Percentiles rank a stretch among this genome's conserved stretches.
Evolutionary conservation across 441 rosid genomes (phyloP).

Genomic region (Breynia disticha): DNA sequence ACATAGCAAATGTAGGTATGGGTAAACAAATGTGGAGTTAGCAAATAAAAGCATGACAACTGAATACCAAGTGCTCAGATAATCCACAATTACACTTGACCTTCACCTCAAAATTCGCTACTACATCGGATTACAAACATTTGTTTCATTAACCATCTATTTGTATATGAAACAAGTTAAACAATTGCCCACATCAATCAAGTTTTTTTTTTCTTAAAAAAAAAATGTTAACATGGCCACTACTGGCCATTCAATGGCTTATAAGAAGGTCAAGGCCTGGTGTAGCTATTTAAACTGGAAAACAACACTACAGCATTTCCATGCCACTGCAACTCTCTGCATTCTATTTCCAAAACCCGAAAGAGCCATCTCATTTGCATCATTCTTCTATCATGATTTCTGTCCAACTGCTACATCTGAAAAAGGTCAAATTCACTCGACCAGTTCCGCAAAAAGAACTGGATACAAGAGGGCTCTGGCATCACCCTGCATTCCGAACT

Average conservation of each 20-base stretch:
- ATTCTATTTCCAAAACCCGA: background rate
- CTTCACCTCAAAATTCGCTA: slow-evolving; percentile 16
- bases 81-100: background rate
- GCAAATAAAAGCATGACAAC: too few species aligned
- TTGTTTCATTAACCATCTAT: slow-evolving; percentile 7
- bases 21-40: too few species aligned
- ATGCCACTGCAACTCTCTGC: background rate
- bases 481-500: slow-evolving; percentile 13
- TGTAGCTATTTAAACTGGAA: slow-evolving; percentile 6
- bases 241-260: slow-evolving; percentile 11
- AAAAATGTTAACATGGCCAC: background rate
- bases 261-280: slow-evolving; percentile 7
- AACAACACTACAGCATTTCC: too few species aligned
- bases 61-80: too few species aligned
- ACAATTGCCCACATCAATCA: too few species aligned
- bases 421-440: slow-evolving; percentile 4
- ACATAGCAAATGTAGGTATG: too few species aligned
- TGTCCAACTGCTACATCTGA: slow-evolving; percentile 3
- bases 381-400: background rate
- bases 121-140: slow-evolving; percentile 7
- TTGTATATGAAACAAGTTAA: slow-evolving; percentile 13
- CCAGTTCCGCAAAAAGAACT: slow-evolving; percentile 3
- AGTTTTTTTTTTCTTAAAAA: too few species aligned
- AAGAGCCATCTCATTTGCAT: slow-evolving; percentile 1
- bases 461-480: slow-evolving; percentile 3